A percentile compares a stretch with the other conserved stretches of the same genome.
Conservation (phyloP, 2,329 filamentous ascomycete genomes). For the Botrytis cinerea region DNA sequence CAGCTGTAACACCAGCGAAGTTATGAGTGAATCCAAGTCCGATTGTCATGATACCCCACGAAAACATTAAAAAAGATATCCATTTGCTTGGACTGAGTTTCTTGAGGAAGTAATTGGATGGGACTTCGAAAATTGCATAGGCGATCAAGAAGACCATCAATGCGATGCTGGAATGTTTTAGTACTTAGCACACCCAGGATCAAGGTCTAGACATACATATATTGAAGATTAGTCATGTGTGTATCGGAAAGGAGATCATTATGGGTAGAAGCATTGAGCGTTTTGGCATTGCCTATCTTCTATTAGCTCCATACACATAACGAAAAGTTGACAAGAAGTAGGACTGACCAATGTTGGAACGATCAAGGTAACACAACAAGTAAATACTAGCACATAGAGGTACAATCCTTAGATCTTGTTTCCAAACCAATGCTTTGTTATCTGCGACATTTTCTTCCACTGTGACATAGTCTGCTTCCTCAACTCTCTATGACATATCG, state of each 20-base stretch:
- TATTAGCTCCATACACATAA: background rate
- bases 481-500: background rate
- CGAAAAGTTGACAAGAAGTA: background rate
- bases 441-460: conserved; percentile 21
- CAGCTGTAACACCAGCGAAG: conserved; percentile 47
- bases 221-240: conserved; percentile 61
- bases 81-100: conserved; percentile 50
- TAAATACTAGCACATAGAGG: conserved; percentile 66
- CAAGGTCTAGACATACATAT: conserved; percentile 46
- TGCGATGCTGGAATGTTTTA: conserved; percentile 41
- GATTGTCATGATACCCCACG: conserved; percentile 52
- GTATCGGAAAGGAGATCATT: conserved; percentile 65
- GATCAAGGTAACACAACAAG: conserved; percentile 67
- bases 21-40: conserved; percentile 49
- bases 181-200: background rate
- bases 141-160: conserved; percentile 52
- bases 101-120: conserved; percentile 53
- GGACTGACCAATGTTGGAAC: conserved; percentile 62
- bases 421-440: conserved; percentile 51
- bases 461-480: conserved; percentile 2
- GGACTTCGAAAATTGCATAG: conserved; percentile 52
- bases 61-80: conserved; percentile 53
- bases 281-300: conserved; percentile 57
- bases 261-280: conserved; percentile 60
- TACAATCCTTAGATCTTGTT: conserved; percentile 64